Percentiles rank a stretch among this genome's conserved stretches.
Evolutionary conservation across 768 basidiomycete species (phyloP).

Genomic region (Lentinula raphanica): DNA sequence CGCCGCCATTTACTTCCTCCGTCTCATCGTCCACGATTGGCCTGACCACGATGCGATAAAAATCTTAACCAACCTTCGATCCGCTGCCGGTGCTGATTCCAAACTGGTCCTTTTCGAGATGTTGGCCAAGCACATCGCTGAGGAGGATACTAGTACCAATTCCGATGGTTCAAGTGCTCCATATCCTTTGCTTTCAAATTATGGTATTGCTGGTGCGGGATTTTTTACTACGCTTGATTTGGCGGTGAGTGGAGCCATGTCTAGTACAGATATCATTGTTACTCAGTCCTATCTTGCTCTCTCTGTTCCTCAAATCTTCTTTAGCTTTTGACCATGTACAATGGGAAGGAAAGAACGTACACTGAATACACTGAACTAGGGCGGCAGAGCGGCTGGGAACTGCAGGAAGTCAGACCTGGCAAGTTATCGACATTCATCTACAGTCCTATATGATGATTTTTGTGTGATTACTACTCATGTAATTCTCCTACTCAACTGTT

Average conservation of each 20-base stretch:
- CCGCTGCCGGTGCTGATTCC: slow-evolving; percentile 16
- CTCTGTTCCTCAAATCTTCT: too few species aligned
- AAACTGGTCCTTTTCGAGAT: slow-evolving; percentile 23
- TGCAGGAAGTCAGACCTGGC: slow-evolving; percentile 4
- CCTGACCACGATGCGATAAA: slow-evolving; percentile 15
- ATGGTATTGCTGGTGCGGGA: background rate
- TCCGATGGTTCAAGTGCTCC: background rate
- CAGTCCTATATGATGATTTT: background rate
- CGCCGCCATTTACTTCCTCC: slow-evolving; percentile 22
- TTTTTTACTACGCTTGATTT: background rate
- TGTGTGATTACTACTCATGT: too few species aligned
- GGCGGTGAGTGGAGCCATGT: background rate
- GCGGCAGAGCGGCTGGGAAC: slow-evolving; percentile 19
- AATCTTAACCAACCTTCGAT: slow-evolving; percentile 21
- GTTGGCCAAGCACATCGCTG: background rate
- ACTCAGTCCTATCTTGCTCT: background rate
- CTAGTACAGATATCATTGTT: background rate
- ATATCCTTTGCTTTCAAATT: background rate
- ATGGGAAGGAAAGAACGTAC: slow-evolving; percentile 20
- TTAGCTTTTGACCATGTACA: slow-evolving; percentile 7
- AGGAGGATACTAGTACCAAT: too few species aligned
- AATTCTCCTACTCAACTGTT: too few species aligned
- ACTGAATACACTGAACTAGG: slow-evolving; percentile 7
- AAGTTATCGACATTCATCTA: background rate
- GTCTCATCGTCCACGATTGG: slow-evolving; percentile 29